Conservation (phyloP, 495 filamentous ascomycete genomes). For the Hyaloscypha variabilis region DNA sequence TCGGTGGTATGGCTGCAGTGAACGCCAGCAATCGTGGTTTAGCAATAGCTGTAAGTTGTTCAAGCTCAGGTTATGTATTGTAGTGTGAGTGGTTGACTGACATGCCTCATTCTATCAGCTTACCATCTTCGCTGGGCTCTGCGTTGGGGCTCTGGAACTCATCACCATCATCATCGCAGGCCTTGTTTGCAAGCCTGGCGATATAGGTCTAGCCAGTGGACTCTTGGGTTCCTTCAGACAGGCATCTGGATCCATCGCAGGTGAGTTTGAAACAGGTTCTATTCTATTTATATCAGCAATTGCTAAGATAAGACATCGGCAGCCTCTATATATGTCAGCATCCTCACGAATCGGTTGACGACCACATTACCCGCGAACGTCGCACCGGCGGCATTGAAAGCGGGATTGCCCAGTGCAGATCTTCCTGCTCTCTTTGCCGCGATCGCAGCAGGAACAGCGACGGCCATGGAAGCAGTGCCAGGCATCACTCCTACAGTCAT, state of each 20-base stretch:
- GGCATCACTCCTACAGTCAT: conserved; percentile 42
- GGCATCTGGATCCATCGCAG: conserved; percentile 27
- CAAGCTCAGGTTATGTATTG: conserved; percentile 11
- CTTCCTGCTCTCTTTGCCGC: conserved; percentile 39
- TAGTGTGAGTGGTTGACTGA: conserved; percentile 28
- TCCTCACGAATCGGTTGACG: conserved; percentile 42
- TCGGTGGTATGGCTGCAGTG: conserved; percentile 33
- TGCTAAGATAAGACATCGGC: conserved; percentile 25
- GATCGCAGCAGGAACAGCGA: conserved; percentile 28
- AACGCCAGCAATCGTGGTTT: conserved; percentile 27
- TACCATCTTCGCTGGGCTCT: conserved; percentile 34
- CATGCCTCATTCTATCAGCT: conserved; percentile 23
- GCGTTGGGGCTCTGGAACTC: conserved; percentile 22
- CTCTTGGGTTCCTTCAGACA: conserved; percentile 37
- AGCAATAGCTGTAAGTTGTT: conserved; percentile 21
- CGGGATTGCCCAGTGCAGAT: conserved; percentile 41
- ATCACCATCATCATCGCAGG: conserved; percentile 16
- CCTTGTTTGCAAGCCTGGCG: conserved; percentile 26
- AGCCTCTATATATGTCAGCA: conserved; percentile 40
- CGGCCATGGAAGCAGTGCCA: conserved; percentile 37
- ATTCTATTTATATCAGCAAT: conserved; percentile 11
- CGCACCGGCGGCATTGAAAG: conserved; percentile 35
- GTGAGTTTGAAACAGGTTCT: conserved; percentile 21
- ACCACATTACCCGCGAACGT: conserved; percentile 38
- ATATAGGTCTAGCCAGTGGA: conserved; percentile 47